Evolutionary conservation across 352 stramenopile genomes (phyloP).

Genomic region (Phytophthora syringae): DNA sequence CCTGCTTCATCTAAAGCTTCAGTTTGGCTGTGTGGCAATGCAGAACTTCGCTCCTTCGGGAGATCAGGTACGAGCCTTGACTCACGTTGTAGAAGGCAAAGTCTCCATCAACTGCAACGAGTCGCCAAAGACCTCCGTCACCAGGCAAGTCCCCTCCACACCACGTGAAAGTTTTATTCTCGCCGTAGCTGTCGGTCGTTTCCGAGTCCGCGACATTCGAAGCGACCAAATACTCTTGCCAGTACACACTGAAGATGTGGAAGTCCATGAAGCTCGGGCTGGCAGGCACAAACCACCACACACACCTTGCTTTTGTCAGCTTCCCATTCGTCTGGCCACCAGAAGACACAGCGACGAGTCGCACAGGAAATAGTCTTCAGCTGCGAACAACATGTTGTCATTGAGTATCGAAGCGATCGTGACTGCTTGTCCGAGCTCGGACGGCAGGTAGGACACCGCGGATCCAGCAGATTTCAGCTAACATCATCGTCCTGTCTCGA

Average conservation of each 20-base stretch:
- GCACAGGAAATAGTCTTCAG: conserved; percentile 30
- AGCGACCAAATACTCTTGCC: conserved; percentile 24
- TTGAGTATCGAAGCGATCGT: conserved; percentile 25
- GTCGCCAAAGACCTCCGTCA: conserved; percentile 20
- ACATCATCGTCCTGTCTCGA: conserved; percentile 17
- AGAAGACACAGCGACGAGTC: conserved; percentile 50
- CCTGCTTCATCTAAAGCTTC: too few relatives aligned
- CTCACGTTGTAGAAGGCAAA: conserved; percentile 31
- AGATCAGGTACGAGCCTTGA: conserved; percentile 26
- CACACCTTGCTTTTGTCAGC: conserved; percentile 46
- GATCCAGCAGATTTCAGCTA: conserved; percentile 31
- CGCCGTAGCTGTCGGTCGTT: conserved; percentile 13
- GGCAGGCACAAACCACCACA: conserved; percentile 30
- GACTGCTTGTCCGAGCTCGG: conserved; percentile 42
- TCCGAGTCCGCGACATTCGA: conserved; percentile 19
- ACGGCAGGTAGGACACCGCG: conserved; percentile 34
- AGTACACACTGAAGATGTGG: conserved; percentile 27
- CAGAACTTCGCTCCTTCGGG: too few relatives aligned
- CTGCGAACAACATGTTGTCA: conserved; percentile 37
- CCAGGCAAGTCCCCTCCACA: conserved; percentile 19
- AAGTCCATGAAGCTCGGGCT: conserved; percentile 30
- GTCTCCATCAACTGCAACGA: conserved; percentile 15
- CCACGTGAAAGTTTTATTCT: conserved; percentile 25
- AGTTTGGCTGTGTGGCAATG: too few relatives aligned
- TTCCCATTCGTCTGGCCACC: conserved; percentile 40